Conservation (phyloP, 2,329 filamentous ascomycete genomes). For the Chrysosporium queenslandicum region DNA sequence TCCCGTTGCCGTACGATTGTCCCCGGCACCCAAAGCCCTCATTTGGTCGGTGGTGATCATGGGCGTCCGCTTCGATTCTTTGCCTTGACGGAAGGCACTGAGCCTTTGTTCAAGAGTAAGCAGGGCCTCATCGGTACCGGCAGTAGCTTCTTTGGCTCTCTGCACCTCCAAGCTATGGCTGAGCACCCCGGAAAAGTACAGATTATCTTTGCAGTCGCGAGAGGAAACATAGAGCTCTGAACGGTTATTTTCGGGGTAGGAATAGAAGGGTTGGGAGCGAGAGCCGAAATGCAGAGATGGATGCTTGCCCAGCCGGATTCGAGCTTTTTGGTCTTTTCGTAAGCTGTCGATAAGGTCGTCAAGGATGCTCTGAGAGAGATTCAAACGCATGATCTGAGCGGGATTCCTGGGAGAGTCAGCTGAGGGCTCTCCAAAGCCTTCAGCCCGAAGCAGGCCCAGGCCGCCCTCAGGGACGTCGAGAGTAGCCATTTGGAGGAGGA, state of each 20-base stretch:
- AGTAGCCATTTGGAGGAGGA: slow-evolving; percentile 24
- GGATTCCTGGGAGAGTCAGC: slow-evolving; percentile 26
- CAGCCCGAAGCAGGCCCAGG: slow-evolving; percentile 32
- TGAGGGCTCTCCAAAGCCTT: slow-evolving; percentile 21
- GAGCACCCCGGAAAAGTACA: slow-evolving; percentile 48
- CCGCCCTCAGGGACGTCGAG: slow-evolving; percentile 33
- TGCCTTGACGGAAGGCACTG: slow-evolving; percentile 49
- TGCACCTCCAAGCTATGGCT: slow-evolving; percentile 49
- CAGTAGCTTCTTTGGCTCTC: slow-evolving; percentile 45
- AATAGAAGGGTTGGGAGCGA: slow-evolving; percentile 46
- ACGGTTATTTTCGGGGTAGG: slow-evolving; percentile 44
- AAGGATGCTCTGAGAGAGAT: slow-evolving; percentile 36
- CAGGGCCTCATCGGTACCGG: slow-evolving; percentile 50
- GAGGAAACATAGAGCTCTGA: slow-evolving; percentile 48
- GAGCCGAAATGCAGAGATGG: slow-evolving; percentile 49
- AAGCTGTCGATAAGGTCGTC: slow-evolving; percentile 39
- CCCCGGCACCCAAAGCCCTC: slow-evolving; percentile 29
- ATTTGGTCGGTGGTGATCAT: slow-evolving; percentile 32
- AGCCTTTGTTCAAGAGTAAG: slow-evolving; percentile 50
- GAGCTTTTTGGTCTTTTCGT: slow-evolving; percentile 35
- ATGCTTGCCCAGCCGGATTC: slow-evolving; percentile 40
- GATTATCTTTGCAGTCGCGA: slow-evolving; percentile 32
- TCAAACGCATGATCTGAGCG: slow-evolving; percentile 39
- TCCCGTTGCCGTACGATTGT: slow-evolving; percentile 25
- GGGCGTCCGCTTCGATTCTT: slow-evolving; percentile 48